These are phyloP conservation scores for Trifolium fragiferum DNA, from an alignment of 306 rosid genomes.

Conservation along the genomic window DNA sequence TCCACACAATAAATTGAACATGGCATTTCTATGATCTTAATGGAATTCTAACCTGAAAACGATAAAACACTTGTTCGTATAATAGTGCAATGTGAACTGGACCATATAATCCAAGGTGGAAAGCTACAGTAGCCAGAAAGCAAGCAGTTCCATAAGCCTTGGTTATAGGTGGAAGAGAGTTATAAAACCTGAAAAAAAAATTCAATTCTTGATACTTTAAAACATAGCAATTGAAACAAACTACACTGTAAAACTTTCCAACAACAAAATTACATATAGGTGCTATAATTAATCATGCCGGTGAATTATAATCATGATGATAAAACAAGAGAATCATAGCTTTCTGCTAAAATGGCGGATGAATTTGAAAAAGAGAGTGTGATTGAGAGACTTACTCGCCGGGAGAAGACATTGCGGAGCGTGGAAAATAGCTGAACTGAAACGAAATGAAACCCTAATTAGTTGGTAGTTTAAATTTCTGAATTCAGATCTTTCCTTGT, in stretches of 20 bases:
- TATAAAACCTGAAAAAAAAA: slow-evolving; percentile 70
- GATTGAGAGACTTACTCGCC: slow-evolving; percentile 69
- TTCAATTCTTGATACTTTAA: slow-evolving; percentile 17
- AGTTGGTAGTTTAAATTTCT: not conserved
- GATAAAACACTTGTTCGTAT: slow-evolving; percentile 50
- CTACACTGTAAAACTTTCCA: not conserved
- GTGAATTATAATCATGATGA: not conserved
- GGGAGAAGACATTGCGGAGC: slow-evolving; percentile 79
- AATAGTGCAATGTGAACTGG: slow-evolving; percentile 44
- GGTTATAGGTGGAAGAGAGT: slow-evolving; percentile 90
- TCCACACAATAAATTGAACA: not conserved
- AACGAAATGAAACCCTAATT: slow-evolving; percentile 28
- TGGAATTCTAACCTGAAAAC: slow-evolving; percentile 68
- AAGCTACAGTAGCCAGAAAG: slow-evolving; percentile 65
- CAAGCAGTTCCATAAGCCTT: slow-evolving; percentile 90
- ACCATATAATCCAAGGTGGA: slow-evolving; percentile 56
- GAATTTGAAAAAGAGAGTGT: not conserved
- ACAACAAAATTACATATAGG: not conserved
- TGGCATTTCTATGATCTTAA: not conserved
- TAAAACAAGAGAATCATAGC: slow-evolving; percentile 1
- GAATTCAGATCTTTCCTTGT: slow-evolving; percentile 39
- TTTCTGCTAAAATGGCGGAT: not conserved
- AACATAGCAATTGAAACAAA: slow-evolving; percentile 23
- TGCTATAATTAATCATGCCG: not conserved
- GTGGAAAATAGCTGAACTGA: slow-evolving; percentile 42